Evolutionary conservation across 1,284 basidiomycete genomes (phyloP).

Genomic region (Fistulina hepatica): DNA sequence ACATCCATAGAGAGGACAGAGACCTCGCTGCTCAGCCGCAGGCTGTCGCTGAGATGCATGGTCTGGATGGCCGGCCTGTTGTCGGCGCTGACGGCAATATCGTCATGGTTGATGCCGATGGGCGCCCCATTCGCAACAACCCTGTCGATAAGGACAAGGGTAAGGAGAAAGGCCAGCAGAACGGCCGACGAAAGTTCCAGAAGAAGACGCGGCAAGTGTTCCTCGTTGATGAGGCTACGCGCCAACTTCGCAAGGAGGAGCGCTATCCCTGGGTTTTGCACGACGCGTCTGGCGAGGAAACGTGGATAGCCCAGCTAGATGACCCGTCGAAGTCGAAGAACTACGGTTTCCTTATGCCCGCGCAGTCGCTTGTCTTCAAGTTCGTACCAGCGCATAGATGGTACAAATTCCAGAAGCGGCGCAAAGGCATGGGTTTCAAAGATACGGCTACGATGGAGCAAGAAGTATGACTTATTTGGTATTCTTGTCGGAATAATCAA

Average conservation of each 20-base stretch:
- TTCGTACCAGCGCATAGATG: constrained; percentile 79
- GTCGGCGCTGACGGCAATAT: constrained; percentile 60
- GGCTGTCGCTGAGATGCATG: constrained; percentile 59
- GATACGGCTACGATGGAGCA: constrained; percentile 68
- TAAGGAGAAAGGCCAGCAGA: constrained; percentile 24
- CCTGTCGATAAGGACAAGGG: constrained; percentile 35
- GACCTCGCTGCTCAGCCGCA: constrained; percentile 28
- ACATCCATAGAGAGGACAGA: constrained; percentile 49
- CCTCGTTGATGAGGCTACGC: constrained; percentile 53
- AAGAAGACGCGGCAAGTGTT: constrained; percentile 82
- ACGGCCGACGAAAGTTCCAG: constrained; percentile 64
- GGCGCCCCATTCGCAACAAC: constrained; percentile 49
- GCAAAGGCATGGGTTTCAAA: constrained; percentile 59
- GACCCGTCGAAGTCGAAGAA: constrained; percentile 56
- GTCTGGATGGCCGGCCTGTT: constrained; percentile 68
- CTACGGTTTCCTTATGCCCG: constrained; percentile 66
- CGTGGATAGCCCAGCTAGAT: constrained; percentile 75
- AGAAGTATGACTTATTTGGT: constrained; percentile 18
- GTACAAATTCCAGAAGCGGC: constrained; percentile 84
- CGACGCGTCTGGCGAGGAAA: constrained; percentile 53
- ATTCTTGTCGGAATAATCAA: constrained; percentile 7
- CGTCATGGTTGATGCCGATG: constrained; percentile 73
- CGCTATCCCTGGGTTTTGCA: constrained; percentile 86
- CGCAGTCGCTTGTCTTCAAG: constrained; percentile 65
- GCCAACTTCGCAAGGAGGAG: constrained; percentile 71